A percentile compares a stretch with the other conserved stretches of the same genome.
phyloP scores from a whole-genome alignment of 108 stramenopile species.

The Pseudonitzschia delicatissima region DNA sequence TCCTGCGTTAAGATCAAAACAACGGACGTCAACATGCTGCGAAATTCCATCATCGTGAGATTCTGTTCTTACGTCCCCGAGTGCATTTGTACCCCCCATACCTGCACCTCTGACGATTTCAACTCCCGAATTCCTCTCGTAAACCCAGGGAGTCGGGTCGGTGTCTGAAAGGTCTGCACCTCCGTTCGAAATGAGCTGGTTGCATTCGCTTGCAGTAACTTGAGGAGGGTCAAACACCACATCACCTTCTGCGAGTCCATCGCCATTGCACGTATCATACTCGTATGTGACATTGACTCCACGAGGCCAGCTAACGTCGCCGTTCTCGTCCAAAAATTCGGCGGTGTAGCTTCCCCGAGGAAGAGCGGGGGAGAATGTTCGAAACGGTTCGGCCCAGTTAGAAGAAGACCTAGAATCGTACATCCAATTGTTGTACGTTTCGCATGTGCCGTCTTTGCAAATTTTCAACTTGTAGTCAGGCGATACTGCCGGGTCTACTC shows the following conservation, averaged over 20 bases:
- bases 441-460: not conserved
- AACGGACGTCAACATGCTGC: conserved; percentile 6
- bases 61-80: not conserved
- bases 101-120: not conserved
- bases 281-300: not conserved
- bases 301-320: not conserved
- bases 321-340: not conserved
- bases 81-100: conserved; percentile 15
- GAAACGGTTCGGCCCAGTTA: not conserved
- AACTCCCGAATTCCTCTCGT: not conserved
- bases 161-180: not conserved
- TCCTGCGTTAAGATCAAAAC: not conserved
- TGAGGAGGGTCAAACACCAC: not conserved
- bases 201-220: not conserved
- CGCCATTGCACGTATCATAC: not conserved
- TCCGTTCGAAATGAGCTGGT: not conserved
- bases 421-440: not conserved
- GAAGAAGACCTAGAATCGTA: too few relatives aligned
- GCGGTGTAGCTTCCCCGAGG: conserved; percentile 3
- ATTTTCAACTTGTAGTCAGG: not conserved
- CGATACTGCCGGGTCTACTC: not conserved
- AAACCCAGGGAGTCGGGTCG: not conserved
- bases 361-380: conserved; percentile 4
- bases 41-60: not conserved
- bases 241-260: not conserved